Base-by-base conservation (phyloP, 2,329 filamentous ascomycete species). In the Acephala macrosclerotiorum region DNA sequence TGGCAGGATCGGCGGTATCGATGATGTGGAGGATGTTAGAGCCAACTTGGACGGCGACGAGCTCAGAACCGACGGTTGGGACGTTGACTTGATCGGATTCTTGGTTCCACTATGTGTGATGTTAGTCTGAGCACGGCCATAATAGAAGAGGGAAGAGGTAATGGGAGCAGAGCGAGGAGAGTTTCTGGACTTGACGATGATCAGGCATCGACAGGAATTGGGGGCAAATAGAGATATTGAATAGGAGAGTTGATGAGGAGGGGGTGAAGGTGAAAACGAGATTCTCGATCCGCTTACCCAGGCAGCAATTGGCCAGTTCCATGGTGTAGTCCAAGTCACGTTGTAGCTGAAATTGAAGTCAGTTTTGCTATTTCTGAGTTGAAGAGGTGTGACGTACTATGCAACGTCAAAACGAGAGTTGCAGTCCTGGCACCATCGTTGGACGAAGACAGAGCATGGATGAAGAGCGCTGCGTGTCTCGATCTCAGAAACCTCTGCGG, bases 381-480 rank as follows among this genome's bases (percentile, higher is more conserved):
- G n/a, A n/a, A n/a, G n/a, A n/a, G n/a, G n/a, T n/a, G n/a, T n/a
- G n/a, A n/a, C n/a, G n/a, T 47, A 63, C 60, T 63, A 63, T 8
- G 40, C 25, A 3, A 35, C 33, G n/a, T 63, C 60, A 8, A 63
- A 63, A 6, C 38, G 53, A 20, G 57, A 51, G n/a, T 29, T 29
- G 26, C 51, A 63, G 26, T 63, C 38, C 14, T 45, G 60, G 20
- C 60, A 55, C 60, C 60, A 63, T 35, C 60, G 40, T 58, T 63
- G 60, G n/a, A 63, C 53, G 40, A 47, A 40, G 51, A 58, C 53
- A 25, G 49, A 22, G 29, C 60, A 63, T 12, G 35, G 22, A n/a
- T 63, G 60, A n/a, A 58, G 53, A 2, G 60, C 35, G 36, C 53
- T 56, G 18, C 9, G 8, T 11, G 53, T 38, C 16, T 35, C 53